A percentile compares a stretch with the other conserved stretches of the same genome.
phyloP scores from a whole-genome alignment of 2,329 filamentous ascomycete genomes.

The Colletotrichum sp. region DNA sequence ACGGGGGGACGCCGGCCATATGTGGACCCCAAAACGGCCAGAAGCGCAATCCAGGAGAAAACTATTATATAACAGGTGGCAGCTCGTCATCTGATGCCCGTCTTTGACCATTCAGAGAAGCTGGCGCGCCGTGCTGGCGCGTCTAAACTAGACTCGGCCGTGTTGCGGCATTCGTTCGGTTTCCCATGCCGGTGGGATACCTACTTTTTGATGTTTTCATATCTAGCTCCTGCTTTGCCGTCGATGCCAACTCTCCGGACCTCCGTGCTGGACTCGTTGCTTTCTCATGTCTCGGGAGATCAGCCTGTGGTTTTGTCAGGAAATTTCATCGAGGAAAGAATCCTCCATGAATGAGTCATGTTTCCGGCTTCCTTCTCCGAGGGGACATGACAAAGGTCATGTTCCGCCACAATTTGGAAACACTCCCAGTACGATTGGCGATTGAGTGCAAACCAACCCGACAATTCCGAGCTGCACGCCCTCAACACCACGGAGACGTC shows the following conservation, averaged over 20 bases:
- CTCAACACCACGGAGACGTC: not conserved
- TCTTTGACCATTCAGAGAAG: not conserved
- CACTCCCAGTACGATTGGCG: not conserved
- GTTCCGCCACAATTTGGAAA: not conserved
- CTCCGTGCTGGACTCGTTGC: not conserved
- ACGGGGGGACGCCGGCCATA: constrained; percentile 1
- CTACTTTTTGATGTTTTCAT: not conserved
- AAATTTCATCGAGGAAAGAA: not conserved
- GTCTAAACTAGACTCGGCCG: not conserved
- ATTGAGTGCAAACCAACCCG: no score
- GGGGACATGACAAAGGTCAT: not conserved
- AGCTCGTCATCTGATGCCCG: not conserved
- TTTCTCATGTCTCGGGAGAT: not conserved
- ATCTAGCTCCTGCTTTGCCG: not conserved
- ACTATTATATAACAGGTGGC: constrained; percentile 18
- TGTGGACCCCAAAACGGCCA: constrained; percentile 5
- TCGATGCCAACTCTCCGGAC: not conserved
- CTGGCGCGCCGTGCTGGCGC: not conserved
- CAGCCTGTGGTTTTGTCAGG: not conserved
- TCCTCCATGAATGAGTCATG: not conserved
- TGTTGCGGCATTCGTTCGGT: not conserved
- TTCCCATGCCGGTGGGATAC: not conserved
- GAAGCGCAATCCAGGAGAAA: not conserved
- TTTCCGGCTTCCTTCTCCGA: not conserved
- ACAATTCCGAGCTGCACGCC: not conserved